Evolutionary conservation across 2,329 filamentous ascomycete species (phyloP).

Genomic region (Fusarium subtropicale): DNA sequence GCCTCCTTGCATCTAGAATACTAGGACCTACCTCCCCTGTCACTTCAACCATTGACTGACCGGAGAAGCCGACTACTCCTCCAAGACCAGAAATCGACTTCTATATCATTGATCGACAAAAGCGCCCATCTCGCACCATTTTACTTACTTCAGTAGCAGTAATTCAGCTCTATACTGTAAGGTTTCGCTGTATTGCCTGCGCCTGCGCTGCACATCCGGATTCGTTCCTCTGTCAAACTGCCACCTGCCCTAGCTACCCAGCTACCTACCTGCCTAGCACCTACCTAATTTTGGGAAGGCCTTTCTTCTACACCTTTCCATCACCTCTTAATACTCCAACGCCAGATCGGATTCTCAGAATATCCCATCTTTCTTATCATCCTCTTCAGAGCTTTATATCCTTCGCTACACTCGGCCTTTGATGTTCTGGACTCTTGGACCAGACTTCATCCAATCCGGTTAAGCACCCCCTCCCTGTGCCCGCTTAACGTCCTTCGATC

Average conservation of each 20-base stretch:
- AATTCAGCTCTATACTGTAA: background rate
- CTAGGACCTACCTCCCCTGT: background rate
- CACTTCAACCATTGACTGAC: background rate
- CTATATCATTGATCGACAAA: constrained; percentile 8
- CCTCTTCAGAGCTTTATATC: background rate
- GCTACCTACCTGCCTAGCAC: no score
- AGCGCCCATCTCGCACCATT: background rate
- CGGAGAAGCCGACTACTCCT: background rate
- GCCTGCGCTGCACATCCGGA: constrained; percentile 13
- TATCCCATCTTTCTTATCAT: background rate
- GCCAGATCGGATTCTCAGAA: background rate
- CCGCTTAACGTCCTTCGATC: background rate
- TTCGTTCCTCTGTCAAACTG: constrained; percentile 32
- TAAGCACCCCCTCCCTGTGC: constrained; percentile 12
- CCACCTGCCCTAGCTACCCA: constrained; percentile 12
- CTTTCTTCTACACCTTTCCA: constrained; percentile 15
- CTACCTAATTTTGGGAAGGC: background rate
- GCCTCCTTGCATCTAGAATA: constrained; percentile 5
- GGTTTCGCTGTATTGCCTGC: background rate
- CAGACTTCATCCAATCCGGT: constrained; percentile 1
- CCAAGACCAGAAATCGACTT: constrained; percentile 2
- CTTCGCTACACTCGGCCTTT: constrained; percentile 7
- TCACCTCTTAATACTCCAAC: background rate
- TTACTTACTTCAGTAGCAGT: background rate
- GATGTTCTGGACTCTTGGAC: constrained; percentile 5